A percentile compares a stretch with the other conserved stretches of the same genome.
phyloP scores from a whole-genome alignment of 2,329 filamentous ascomycete species.

The Phialophora macrospora region DNA sequence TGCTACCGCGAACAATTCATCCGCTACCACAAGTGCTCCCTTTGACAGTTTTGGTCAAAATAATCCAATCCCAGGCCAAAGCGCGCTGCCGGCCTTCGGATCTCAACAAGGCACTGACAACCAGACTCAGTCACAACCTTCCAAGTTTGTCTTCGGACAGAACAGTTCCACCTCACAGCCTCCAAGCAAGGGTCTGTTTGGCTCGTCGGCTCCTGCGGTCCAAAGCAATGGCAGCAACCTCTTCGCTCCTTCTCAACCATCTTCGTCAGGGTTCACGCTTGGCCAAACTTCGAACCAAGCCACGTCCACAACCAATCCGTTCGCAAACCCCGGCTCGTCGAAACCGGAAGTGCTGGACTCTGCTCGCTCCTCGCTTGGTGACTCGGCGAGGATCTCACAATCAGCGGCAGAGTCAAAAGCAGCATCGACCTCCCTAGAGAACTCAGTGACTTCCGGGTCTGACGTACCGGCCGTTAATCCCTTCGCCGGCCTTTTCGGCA shows the following conservation, averaged over 20 bases:
- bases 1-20: conserved; percentile 11
- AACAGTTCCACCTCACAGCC: conserved; percentile 11
- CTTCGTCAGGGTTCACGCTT: conserved; percentile 22
- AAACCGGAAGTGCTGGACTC: conserved; percentile 19
- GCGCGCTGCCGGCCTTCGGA: conserved; percentile 23
- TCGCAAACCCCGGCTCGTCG: conserved; percentile 16
- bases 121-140: conserved; percentile 9
- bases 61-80: conserved; percentile 23
- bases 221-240: conserved; percentile 16
- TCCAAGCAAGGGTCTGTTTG: conserved; percentile 17
- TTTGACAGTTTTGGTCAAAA: conserved; percentile 29
- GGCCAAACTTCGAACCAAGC: conserved; percentile 23
- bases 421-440: conserved; percentile 21
- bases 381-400: conserved; percentile 16
- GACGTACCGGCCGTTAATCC: conserved; percentile 24
- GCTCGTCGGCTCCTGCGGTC: neutral
- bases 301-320: conserved; percentile 16
- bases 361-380: conserved; percentile 21
- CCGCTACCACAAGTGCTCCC: conserved; percentile 11
- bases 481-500: conserved; percentile 30
- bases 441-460: conserved; percentile 14
- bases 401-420: neutral
- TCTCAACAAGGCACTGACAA: conserved; percentile 7
- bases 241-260: conserved; percentile 20
- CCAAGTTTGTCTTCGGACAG: conserved; percentile 29